Base-by-base conservation (phyloP, 345 rosid species). In the Acer campestre region DNA sequence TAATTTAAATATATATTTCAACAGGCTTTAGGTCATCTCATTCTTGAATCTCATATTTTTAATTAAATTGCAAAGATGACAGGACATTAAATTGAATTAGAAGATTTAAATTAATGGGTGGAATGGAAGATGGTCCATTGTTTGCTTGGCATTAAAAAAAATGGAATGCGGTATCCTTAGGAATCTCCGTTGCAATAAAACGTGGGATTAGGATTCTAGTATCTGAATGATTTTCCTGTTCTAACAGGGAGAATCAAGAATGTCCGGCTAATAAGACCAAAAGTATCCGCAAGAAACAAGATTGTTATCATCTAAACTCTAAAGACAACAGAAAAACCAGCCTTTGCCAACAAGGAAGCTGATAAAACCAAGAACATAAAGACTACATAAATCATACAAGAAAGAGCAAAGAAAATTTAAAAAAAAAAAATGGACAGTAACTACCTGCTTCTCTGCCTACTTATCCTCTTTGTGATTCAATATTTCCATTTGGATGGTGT, bases 341-440 rank as follows among this genome's bases (percentile, higher is more conserved):
- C 42, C 38, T 44, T 61, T 62, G 13, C 40, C 69, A 71, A 10
- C 79, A 76, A n/a, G 62, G 59, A 61, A 35, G 73, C 31, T 59
- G 82, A 78, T 61, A 27, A 61, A 75, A 66, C 61, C 79, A 59
- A 71, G 75, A 67, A 51, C 6, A 40, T 6, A 42, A 42, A 31
- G 23, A 38, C 17, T 3, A 56, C 23, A 38, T 13, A 71, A 31
- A 35, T 35, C 38, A 35, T 35, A 35, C 38, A 40, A 61, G 2
- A 13, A 25, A 29, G 17, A 23, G 31, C 29, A 69, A 42, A 65
- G 12, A 58, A 18, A 7, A 11, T 55, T 12, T n/a, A n/a, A n/a
- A 35, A 65, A 14, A 49, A 7, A 42, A 25, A 27, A 40, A 77
- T 80, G 85, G 58, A 55, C 7, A 80, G 59, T 22, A 35, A 23